Evolutionary conservation across 1,139 yeast genomes (phyloP), one percentile per base, ranked within the genome.

Genomic region (Taiozyma sp.): DNA sequence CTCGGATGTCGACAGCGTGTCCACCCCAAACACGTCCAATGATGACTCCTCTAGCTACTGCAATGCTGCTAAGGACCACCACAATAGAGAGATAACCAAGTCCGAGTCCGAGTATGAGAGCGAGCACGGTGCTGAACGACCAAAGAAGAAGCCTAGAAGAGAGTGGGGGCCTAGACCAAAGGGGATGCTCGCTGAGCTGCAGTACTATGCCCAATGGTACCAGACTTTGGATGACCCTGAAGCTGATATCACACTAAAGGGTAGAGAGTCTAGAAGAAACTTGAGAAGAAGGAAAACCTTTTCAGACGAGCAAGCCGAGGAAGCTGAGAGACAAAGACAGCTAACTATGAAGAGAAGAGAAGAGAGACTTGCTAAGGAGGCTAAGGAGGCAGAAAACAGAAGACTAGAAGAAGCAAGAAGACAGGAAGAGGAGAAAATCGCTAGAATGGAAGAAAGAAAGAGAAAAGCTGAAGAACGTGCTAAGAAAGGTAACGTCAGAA

Each of bases 81-180:
- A 32, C 35, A 32, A 32, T 19, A 32, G 19, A 32, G 35, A 32
- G 9, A 32, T 6, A 32, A n/a, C 19, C 16, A 32, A 32, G 19
- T 32, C 35, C 10, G 35, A 32, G 10, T 32, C 35, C 19, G 35
- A 32, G 35, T 13, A 30, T 8, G 41, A 37, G 14, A 37, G 41
- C 24, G 41, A 37, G 6, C 4, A 9, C 14, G 24, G 24, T 16
- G 14, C 22, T 19, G 24, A 37, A 19, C 22, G 14, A 7, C 14
- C 14, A 16, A 37, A 37, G 41, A 37, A 37, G 24, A 37, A 37
- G 14, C 6, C 24, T 3, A 55, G 60, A 56, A 49, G 49, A 50
- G 47, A 44, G 44, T 24, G n/a, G 24, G 35, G 34, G 29, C 39
- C 10, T 39, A 42, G 47, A 30, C 42, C 29, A 44, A 41, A 45